These are phyloP conservation scores for Asterochloris sp. DNA, from an alignment of 139 green algal species.

Conservation along the genomic window DNA sequence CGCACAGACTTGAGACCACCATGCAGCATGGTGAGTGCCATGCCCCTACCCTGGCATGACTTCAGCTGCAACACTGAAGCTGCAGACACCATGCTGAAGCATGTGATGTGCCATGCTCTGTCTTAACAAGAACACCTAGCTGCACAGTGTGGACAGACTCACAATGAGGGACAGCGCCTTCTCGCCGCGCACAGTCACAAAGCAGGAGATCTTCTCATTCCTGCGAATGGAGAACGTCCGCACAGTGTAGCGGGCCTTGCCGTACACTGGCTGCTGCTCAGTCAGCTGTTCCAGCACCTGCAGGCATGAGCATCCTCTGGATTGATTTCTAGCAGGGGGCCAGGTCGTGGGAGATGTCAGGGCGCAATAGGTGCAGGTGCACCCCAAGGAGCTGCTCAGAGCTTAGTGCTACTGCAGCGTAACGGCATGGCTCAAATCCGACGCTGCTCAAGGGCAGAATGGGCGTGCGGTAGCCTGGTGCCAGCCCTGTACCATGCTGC, in stretches of 20 bases:
- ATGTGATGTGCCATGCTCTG: neutral
- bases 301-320: neutral
- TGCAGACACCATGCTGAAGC: neutral
- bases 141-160: neutral
- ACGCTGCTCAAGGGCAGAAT: too few relatives aligned
- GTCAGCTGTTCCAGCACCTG: conserved; percentile 99
- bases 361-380: too few relatives aligned
- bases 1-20: too few relatives aligned
- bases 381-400: too few relatives aligned
- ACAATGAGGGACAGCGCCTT: conserved; percentile 98
- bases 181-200: conserved; percentile 94
- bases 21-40: too few relatives aligned
- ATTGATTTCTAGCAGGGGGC: too few relatives aligned
- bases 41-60: neutral
- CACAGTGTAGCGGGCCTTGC: conserved; percentile 98
- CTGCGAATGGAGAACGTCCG: conserved; percentile 95
- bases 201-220: conserved; percentile 99
- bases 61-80: neutral
- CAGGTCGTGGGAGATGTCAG: too few relatives aligned
- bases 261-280: conserved; percentile 96
- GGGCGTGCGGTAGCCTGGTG: too few relatives aligned
- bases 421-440: too few relatives aligned
- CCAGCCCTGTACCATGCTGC: too few relatives aligned
- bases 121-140: neutral
- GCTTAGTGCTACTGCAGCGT: too few relatives aligned